phyloP scores from a whole-genome alignment of 805 yeast genomes.

The Saccharomyces eubayanus region DNA sequence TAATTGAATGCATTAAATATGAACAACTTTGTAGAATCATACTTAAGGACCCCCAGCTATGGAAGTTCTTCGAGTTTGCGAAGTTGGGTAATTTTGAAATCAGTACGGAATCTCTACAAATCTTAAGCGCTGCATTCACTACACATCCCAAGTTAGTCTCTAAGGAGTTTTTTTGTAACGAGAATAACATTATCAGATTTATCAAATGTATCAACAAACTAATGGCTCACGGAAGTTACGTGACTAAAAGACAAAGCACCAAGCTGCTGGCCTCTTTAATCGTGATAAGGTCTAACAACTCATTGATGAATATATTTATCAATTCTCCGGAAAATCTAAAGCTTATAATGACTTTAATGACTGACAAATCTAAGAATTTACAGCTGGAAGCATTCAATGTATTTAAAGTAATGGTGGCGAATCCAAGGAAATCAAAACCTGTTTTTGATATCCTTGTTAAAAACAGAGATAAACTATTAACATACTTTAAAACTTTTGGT shows the following conservation, averaged over 20 bases:
- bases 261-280: conserved; percentile 67
- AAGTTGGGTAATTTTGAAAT: conserved; percentile 75
- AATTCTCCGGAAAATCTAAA: conserved; percentile 77
- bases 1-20: conserved; percentile 77
- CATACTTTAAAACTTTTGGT: conserved; percentile 58
- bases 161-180: conserved; percentile 49
- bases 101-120: conserved; percentile 81
- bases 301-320: conserved; percentile 67
- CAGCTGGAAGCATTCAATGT: conserved; percentile 89
- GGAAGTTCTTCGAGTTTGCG: conserved; percentile 79
- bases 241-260: conserved; percentile 84
- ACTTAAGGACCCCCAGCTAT: conserved; percentile 52
- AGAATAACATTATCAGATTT: conserved; percentile 47
- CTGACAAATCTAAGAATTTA: conserved; percentile 83
- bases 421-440: conserved; percentile 79
- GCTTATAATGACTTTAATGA: conserved; percentile 72
- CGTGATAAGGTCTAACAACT: conserved; percentile 59
- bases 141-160: conserved; percentile 59
- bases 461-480: conserved; percentile 68
- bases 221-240: conserved; percentile 74
- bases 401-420: conserved; percentile 92
- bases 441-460: conserved; percentile 75
- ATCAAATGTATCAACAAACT: conserved; percentile 56
- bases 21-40: conserved; percentile 60
- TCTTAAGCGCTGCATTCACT: conserved; percentile 62